Evolutionary conservation across 164 flowering plant species (phyloP).

Genomic region (Vitis labrusca): DNA sequence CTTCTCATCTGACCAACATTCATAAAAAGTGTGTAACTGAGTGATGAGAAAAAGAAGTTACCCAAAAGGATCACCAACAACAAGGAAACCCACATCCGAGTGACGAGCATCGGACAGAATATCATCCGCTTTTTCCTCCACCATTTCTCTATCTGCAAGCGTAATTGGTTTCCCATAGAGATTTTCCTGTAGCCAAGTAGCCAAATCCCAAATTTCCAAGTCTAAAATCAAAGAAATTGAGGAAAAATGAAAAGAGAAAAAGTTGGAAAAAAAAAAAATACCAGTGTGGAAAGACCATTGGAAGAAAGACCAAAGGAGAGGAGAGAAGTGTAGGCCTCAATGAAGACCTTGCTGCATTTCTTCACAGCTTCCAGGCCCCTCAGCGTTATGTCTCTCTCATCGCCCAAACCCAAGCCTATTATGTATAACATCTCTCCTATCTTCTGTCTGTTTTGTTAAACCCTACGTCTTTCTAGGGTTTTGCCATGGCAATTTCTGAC

Average conservation of each 20-base stretch:
- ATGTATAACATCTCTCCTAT: conserved; percentile 59
- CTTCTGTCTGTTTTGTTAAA: no score
- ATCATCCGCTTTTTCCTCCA: conserved; percentile 78
- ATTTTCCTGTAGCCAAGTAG: conserved; percentile 45
- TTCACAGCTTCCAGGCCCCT: conserved; percentile 83
- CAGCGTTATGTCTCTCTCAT: conserved; percentile 82
- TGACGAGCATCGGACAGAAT: conserved; percentile 59
- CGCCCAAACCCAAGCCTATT: conserved; percentile 82
- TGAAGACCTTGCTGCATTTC: conserved; percentile 68
- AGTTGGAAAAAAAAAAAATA: conserved; percentile 15
- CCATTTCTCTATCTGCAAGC: conserved; percentile 86
- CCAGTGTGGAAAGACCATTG: conserved; percentile 73
- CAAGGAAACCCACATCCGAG: conserved; percentile 82
- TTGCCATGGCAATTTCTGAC: no score
- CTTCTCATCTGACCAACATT: no score
- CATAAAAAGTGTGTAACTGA: no score
- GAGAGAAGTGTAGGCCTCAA: conserved; percentile 89
- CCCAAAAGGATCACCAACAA: conserved; percentile 99
- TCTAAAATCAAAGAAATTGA: not conserved
- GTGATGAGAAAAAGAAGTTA: conserved; percentile 16
- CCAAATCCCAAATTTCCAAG: not conserved
- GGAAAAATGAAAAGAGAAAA: not conserved
- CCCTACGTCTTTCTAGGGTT: no score
- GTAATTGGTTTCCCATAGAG: conserved; percentile 67
- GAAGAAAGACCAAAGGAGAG: conserved; percentile 82